Percentiles rank a stretch among this genome's conserved stretches.
Conservation (phyloP, 257 asterid genomes). For the Nicotiana undulata region DNA sequence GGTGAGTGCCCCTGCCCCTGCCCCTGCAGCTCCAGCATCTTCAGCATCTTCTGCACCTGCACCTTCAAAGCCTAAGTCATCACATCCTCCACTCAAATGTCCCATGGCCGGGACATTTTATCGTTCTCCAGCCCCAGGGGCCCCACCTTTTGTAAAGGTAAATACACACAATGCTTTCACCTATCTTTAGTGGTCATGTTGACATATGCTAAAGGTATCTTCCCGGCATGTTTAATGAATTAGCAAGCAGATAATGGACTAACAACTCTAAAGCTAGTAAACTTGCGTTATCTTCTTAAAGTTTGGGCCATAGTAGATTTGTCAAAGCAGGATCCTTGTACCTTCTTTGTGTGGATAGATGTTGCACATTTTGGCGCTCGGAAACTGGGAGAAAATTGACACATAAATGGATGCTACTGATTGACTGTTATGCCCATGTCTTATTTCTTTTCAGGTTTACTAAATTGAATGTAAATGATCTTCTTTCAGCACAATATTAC, state of each 20-base stretch:
- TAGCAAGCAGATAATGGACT: background rate
- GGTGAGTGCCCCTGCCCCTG: conserved; percentile 21
- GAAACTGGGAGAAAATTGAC: no score
- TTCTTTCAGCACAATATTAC: background rate
- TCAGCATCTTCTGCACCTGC: conserved; percentile 29
- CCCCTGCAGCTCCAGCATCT: background rate
- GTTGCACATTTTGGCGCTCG: background rate
- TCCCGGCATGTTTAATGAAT: background rate
- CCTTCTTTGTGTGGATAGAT: background rate
- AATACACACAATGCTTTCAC: background rate
- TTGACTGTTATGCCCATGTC: background rate
- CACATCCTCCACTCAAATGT: conserved; percentile 56
- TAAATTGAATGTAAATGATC: no score
- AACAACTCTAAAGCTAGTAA: background rate
- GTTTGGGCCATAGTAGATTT: background rate
- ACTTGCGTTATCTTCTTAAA: background rate
- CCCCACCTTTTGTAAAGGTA: conserved; percentile 62
- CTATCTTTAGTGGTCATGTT: background rate
- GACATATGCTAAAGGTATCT: background rate
- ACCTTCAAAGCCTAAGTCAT: conserved; percentile 40
- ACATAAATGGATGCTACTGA: background rate
- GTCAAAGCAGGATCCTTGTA: background rate
- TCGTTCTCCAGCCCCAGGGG: conserved; percentile 60
- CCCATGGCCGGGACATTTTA: conserved; percentile 71
- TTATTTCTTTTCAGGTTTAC: no score